Conservation (phyloP, 352 stramenopile species). For the Hyaloperonospora brassicae region DNA sequence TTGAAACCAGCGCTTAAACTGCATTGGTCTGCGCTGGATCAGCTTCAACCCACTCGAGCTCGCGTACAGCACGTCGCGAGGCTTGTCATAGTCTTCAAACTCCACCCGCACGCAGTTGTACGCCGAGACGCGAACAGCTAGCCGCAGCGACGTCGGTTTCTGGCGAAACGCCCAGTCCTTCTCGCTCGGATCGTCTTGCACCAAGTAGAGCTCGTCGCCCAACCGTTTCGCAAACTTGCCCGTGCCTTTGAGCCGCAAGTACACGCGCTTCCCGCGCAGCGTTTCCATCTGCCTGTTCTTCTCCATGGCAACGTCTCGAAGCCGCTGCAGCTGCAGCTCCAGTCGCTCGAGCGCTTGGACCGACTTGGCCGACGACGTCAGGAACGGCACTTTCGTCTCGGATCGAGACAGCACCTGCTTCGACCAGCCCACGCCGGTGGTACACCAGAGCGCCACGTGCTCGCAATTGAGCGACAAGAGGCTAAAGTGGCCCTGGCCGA, state of each 20-base stretch:
- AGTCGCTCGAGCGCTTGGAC: constrained; percentile 25
- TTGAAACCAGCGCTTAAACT: constrained; percentile 54
- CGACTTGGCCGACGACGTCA: constrained; percentile 30
- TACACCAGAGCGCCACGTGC: constrained; percentile 72
- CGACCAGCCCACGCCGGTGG: constrained; percentile 61
- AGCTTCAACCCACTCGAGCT: constrained; percentile 53
- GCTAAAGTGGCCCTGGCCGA: constrained; percentile 61
- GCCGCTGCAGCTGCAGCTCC: constrained; percentile 24
- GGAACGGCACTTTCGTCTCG: constrained; percentile 40
- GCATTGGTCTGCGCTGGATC: constrained; percentile 31
- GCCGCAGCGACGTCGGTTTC: constrained; percentile 42
- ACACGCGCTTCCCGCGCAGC: constrained; percentile 44
- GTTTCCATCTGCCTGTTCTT: constrained; percentile 29
- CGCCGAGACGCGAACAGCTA: constrained; percentile 28
- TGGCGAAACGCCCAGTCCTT: constrained; percentile 56
- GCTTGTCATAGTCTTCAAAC: constrained; percentile 34
- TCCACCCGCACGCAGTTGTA: constrained; percentile 56
- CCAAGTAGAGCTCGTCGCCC: constrained; percentile 41
- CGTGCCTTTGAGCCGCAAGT: constrained; percentile 31
- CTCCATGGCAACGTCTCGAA: constrained; percentile 26
- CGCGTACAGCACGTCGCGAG: constrained; percentile 37
- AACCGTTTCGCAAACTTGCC: constrained; percentile 50
- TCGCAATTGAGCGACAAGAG: constrained; percentile 70
- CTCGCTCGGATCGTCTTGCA: constrained; percentile 52
- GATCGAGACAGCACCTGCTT: constrained; percentile 60